A percentile compares a stretch with the other conserved stretches of the same genome.
phyloP scores from a whole-genome alignment of 2,329 filamentous ascomycete genomes.

The Talaromyces sp. region DNA sequence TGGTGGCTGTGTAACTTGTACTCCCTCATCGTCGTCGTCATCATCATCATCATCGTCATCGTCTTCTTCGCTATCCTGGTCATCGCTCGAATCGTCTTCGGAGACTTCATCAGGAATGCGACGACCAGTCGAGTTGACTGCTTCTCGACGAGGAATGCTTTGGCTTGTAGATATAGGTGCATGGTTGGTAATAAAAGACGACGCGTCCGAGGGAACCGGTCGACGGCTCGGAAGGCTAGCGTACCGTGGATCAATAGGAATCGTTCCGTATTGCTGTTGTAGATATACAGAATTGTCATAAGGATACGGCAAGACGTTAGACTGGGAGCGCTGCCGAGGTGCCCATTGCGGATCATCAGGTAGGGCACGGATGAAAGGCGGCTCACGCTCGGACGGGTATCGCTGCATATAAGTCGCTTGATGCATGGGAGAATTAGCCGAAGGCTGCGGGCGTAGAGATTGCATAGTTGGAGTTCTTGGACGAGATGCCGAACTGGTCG shows the following conservation, averaged over 20 bases:
- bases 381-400: constrained; percentile 28
- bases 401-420: constrained; percentile 35
- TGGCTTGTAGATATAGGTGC: constrained; percentile 21
- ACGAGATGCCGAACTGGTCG: constrained; percentile 39
- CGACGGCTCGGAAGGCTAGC: constrained; percentile 27
- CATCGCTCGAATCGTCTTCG: constrained; percentile 27
- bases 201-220: constrained; percentile 22
- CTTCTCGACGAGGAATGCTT: constrained; percentile 16
- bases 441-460: constrained; percentile 38
- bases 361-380: constrained; percentile 40
- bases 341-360: constrained; percentile 52
- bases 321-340: constrained; percentile 42
- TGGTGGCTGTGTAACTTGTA: constrained; percentile 31
- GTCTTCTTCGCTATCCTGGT: constrained; percentile 28
- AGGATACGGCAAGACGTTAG: constrained; percentile 31
- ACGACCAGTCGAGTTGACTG: constrained; percentile 6
- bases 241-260: constrained; percentile 34
- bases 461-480: constrained; percentile 46
- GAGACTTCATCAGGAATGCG: constrained; percentile 25
- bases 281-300: constrained; percentile 33
- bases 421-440: constrained; percentile 38
- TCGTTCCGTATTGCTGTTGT: constrained; percentile 25
- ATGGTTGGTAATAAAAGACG: constrained; percentile 24
- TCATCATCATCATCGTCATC: constrained; percentile 27
- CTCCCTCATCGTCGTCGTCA: constrained; percentile 30